phyloP scores from a whole-genome alignment of 306 rosid genomes.

The Cajanus cajan region DNA sequence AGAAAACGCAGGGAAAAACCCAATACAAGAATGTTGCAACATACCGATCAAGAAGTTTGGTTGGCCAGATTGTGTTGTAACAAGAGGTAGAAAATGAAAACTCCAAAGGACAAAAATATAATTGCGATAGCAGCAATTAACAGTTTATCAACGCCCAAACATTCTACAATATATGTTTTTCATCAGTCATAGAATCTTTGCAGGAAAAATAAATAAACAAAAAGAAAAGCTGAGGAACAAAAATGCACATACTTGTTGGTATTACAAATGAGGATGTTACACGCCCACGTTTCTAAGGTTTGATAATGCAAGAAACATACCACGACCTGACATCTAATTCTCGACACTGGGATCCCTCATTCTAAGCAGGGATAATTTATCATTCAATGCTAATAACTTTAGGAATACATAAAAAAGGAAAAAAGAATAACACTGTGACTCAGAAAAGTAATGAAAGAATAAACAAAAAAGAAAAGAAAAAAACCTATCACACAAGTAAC shows the following conservation, averaged over 20 bases:
- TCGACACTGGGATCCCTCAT: conserved; percentile 21
- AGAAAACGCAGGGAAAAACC: no score
- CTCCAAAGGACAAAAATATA: neutral
- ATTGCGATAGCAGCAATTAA: neutral
- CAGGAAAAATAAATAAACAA: neutral
- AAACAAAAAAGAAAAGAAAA: conserved; percentile 39
- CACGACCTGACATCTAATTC: conserved; percentile 9
- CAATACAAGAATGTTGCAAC: no score
- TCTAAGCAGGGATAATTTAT: conserved; percentile 29
- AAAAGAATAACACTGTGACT: conserved; percentile 28
- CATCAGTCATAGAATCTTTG: neutral
- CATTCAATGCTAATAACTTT: conserved; percentile 10
- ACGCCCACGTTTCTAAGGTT: neutral
- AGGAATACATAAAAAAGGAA: conserved; percentile 34
- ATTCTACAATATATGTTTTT: no score
- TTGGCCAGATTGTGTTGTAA: no score
- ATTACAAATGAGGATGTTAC: conserved; percentile 21
- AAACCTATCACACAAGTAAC: conserved; percentile 46
- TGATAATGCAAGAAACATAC: neutral
- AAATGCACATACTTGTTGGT: conserved; percentile 20
- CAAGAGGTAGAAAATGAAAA: no score
- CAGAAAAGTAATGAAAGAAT: conserved; percentile 54
- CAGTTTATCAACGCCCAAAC: no score
- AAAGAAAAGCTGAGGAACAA: neutral
- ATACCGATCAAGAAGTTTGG: no score